These are phyloP conservation scores for Penicillium flavigenum DNA, from an alignment of 495 filamentous ascomycete species.

Conservation along the genomic window DNA sequence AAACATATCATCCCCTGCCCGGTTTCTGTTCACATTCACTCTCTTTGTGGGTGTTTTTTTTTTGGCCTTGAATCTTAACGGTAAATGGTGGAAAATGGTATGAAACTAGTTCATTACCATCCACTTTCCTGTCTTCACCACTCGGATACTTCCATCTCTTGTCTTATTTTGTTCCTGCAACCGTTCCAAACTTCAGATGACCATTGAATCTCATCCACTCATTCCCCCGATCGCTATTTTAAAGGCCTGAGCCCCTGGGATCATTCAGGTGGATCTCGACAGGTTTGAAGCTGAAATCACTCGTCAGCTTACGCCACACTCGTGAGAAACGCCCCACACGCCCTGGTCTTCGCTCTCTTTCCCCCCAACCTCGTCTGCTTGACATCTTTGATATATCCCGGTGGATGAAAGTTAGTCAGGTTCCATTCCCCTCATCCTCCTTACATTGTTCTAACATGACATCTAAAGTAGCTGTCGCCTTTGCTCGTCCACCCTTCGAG, in stretches of 20 bases:
- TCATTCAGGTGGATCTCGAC: constrained; percentile 31
- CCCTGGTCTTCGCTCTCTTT: constrained; percentile 28
- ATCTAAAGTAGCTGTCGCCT: constrained; percentile 63
- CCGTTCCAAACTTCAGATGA: constrained; percentile 20
- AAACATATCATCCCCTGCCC: constrained; percentile 12
- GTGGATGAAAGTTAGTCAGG: constrained; percentile 25
- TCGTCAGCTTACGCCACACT: constrained; percentile 54
- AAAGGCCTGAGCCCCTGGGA: constrained; percentile 24
- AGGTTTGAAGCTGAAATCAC: constrained; percentile 42
- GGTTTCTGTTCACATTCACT: constrained; percentile 12
- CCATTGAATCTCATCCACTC: constrained; percentile 22
- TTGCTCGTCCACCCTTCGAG: constrained; percentile 45
- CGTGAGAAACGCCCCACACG: constrained; percentile 42
- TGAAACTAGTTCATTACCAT: constrained; percentile 2
- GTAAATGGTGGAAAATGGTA: neutral
- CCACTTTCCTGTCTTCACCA: constrained; percentile 3
- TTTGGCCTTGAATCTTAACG: constrained; percentile 1
- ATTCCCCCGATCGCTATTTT: constrained; percentile 18
- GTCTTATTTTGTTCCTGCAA: constrained; percentile 8
- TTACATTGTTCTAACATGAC: constrained; percentile 58
- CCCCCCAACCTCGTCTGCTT: constrained; percentile 15
- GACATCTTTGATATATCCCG: constrained; percentile 13
- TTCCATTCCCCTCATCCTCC: constrained; percentile 4
- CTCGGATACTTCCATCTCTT: neutral
- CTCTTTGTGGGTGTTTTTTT: constrained; percentile 9